Evolutionary conservation across 805 yeast genomes (phyloP), one percentile per base, ranked within the genome.

Genomic region (Starmerella potacharoeniae): DNA sequence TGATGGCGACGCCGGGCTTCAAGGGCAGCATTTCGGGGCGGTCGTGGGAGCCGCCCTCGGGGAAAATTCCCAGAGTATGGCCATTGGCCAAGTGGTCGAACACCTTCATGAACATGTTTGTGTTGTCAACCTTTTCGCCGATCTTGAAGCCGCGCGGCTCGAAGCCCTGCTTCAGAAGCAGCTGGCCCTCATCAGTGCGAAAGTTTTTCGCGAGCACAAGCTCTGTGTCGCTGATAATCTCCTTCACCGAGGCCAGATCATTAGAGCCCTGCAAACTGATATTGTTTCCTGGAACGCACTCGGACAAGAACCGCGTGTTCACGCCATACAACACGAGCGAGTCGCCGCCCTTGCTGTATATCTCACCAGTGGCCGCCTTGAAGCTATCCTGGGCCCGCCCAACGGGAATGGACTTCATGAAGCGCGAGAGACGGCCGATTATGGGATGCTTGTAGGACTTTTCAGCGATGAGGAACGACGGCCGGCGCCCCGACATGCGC

Each of bases 1-100:
- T 93, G 55, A 91, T 85, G 2, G 96, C 96, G 8, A 93, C 97
- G 59, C 98, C 98, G 0, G 97, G 96, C 67, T 93, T 91, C 62
- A 91, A 73, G 0, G 98, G 98, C 51, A 91, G 75, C 62, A 91
- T 71, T 59, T 88, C 95, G 0, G 97, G 82, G 61, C 98, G 77
- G 68, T 91, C 98, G 65, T 91, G 98, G 11, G 96, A 88, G 1
- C 98, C 98, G 56, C 98, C 98, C 73, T 93, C 98, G 8, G 98
- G 97, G 72, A 89, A 93, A 46, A 93, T 86, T 10, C 97, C 97
- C 37, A 93, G 71, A 59, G 95, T 86, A 55, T 86, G 80, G 43
- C 93, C 89, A 56, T 80, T 77, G 17, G 86, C 77, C 59, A 93
- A 75, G 68, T 88, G 96, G 50, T 83, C 80, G 68, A 90, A 93